A percentile compares a stretch with the other conserved stretches of the same genome.
Evolutionary conservation across 192 early-diverging fungal species (phyloP).

Genomic region (Phlyctochytrium arcticum): DNA sequence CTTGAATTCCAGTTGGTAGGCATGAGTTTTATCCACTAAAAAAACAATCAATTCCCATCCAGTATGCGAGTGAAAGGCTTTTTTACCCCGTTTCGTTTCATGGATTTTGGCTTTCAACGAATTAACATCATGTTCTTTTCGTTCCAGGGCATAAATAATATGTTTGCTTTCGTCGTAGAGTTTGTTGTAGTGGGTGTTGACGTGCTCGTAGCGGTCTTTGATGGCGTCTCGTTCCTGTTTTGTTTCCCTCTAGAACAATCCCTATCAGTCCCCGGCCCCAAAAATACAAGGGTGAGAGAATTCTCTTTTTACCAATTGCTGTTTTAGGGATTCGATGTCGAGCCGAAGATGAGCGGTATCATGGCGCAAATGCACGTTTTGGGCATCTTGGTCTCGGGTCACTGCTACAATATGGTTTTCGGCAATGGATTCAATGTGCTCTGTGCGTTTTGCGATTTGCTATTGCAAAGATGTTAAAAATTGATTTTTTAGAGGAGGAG

Average conservation of each 20-base stretch:
- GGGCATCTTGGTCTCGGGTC: slow-evolving; percentile 24
- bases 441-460: slow-evolving; percentile 33
- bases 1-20: slow-evolving; percentile 28
- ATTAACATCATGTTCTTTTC: slow-evolving; percentile 53
- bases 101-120: slow-evolving; percentile 33
- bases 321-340: slow-evolving; percentile 13
- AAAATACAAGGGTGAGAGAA: too few species aligned
- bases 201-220: slow-evolving; percentile 13
- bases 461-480: too few species aligned
- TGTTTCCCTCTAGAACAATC: too few species aligned
- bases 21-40: slow-evolving; percentile 31
- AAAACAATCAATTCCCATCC: background rate
- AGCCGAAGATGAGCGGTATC: slow-evolving; percentile 39
- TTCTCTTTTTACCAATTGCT: too few species aligned
- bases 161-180: slow-evolving; percentile 36
- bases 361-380: slow-evolving; percentile 37
- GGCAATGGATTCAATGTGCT: slow-evolving; percentile 23
- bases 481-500: too few species aligned
- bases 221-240: slow-evolving; percentile 16
- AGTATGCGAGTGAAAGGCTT: background rate
- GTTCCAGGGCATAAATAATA: slow-evolving; percentile 33
- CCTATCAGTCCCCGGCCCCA: too few species aligned
- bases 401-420: slow-evolving; percentile 16
- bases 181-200: slow-evolving; percentile 36
- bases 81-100: slow-evolving; percentile 31